Conservation (phyloP, 2,329 filamentous ascomycete species). For the Exophiala oligosperma region DNA sequence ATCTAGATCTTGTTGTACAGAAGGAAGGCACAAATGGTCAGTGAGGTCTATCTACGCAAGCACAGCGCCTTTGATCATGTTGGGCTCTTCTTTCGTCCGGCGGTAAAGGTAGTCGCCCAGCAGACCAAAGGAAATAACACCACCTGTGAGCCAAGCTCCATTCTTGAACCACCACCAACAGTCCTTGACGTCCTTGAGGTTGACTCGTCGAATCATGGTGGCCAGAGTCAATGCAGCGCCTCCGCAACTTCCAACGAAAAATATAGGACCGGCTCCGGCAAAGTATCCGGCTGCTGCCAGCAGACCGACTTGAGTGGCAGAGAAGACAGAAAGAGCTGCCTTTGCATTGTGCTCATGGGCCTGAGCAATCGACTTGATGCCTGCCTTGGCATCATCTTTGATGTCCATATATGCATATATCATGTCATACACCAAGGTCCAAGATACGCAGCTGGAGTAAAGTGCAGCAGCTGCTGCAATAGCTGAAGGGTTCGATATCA, state of each 20-base stretch:
- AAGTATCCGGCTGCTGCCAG: conserved; percentile 46
- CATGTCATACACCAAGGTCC: conserved; percentile 53
- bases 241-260: conserved; percentile 59
- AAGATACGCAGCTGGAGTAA: conserved; percentile 49
- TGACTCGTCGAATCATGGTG: conserved; percentile 61
- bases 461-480: conserved; percentile 42
- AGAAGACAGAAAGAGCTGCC: conserved; percentile 42
- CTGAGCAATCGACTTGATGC: conserved; percentile 53
- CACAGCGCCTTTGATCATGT: not conserved
- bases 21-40: conserved; percentile 12
- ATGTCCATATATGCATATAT: conserved; percentile 56
- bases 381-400: conserved; percentile 50
- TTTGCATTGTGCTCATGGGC: conserved; percentile 50
- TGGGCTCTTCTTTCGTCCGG: conserved; percentile 20
- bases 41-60: conserved; percentile 15
- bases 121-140: conserved; percentile 57
- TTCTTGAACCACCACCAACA: conserved; percentile 68
- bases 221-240: conserved; percentile 55
- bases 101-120: conserved; percentile 52
- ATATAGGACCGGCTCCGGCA: conserved; percentile 58
- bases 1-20: conserved; percentile 8
- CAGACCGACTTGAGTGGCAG: conserved; percentile 42
- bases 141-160: conserved; percentile 62
- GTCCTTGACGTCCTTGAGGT: conserved; percentile 56
- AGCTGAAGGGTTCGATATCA: conserved; percentile 40